Base-by-base conservation (phyloP, 225 moss, liverwort and hornwort species). In the Neckera pumila region DNA sequence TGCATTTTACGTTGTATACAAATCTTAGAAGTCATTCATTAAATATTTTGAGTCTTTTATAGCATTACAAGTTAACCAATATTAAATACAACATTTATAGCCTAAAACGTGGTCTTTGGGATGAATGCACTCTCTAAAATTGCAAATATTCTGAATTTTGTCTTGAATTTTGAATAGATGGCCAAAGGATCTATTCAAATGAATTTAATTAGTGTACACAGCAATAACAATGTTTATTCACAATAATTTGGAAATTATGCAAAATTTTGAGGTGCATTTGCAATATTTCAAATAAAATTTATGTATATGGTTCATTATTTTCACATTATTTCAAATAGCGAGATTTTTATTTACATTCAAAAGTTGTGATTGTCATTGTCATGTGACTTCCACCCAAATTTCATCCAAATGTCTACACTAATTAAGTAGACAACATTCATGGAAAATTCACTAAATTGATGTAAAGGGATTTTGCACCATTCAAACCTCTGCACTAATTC, bases 81-180 rank as follows among this genome's bases (percentile, higher is more conserved):
- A 9, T 9, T 42, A 8, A 40, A 40, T 14, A 8, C 53, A 53
- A 53, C 53, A 53, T 12, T 53, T 53, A 14, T 70, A 14, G 14
- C 25, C 4, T 40, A 8, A 25, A 42, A 27, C 15, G 42, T 42
- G 1, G 15, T 43, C 8, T 72, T 25, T 10, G 1, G 0, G 10
- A 43, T 0, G 1, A 43, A 72, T 9, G 9, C 27, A 72, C 2
- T 43, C 2, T 43, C 1, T 40, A 0, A 69, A 67, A 38, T 69
- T 2, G 0, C 6, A 67, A n/a, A n/a, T 4, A 21, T n/a, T 21
- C n/a, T 12, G n/a, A n/a, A n/a, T 67, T 67, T 21, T 4, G 4
- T 67, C 6, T 21, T 66, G 36, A 0, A 36, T 65, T 66, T 36
- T 6, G 1, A 36, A 3, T 40, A 25, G 25, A 40, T 40, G 11